Conservation (phyloP, 805 yeast species). For the Cyberlindnera mississippiensis region DNA sequence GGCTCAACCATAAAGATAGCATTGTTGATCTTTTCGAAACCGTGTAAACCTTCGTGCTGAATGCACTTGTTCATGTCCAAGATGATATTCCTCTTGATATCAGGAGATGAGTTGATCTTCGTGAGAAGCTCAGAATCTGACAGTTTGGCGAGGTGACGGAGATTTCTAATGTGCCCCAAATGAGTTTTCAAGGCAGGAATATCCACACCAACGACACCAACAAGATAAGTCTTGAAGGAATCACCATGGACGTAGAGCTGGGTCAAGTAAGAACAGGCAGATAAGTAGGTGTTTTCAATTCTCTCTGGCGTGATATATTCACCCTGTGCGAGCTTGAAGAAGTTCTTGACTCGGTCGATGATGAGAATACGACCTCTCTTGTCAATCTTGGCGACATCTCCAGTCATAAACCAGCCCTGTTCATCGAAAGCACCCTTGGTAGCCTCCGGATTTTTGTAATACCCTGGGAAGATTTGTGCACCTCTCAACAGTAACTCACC, state of each 20-base stretch:
- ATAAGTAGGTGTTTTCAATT: constrained; percentile 53
- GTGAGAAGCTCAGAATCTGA: constrained; percentile 12
- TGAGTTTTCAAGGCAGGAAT: constrained; percentile 29
- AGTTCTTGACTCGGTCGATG: constrained; percentile 62
- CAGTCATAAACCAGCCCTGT: constrained; percentile 57
- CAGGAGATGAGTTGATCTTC: constrained; percentile 15
- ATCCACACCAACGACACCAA: constrained; percentile 53
- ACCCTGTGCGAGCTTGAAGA: constrained; percentile 56
- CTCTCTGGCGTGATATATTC: constrained; percentile 64
- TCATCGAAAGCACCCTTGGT: constrained; percentile 40
- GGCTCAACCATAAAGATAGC: constrained; percentile 53
- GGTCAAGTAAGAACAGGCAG: constrained; percentile 45
- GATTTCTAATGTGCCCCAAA: constrained; percentile 9
- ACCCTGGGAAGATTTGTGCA: constrained; percentile 49
- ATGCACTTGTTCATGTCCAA: constrained; percentile 37
- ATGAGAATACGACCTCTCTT: constrained; percentile 37
- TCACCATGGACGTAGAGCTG: constrained; percentile 67
- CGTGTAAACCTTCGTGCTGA: constrained; percentile 38
- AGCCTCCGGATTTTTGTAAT: constrained; percentile 46
- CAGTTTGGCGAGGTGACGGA: constrained; percentile 6
- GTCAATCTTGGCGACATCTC: constrained; percentile 46
- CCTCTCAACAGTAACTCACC: constrained; percentile 61
- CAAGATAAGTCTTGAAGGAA: constrained; percentile 47
- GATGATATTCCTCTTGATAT: constrained; percentile 31
- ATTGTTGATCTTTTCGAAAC: constrained; percentile 63